Conservation (phyloP, 768 basidiomycete species). For the Podaxis sp. region DNA sequence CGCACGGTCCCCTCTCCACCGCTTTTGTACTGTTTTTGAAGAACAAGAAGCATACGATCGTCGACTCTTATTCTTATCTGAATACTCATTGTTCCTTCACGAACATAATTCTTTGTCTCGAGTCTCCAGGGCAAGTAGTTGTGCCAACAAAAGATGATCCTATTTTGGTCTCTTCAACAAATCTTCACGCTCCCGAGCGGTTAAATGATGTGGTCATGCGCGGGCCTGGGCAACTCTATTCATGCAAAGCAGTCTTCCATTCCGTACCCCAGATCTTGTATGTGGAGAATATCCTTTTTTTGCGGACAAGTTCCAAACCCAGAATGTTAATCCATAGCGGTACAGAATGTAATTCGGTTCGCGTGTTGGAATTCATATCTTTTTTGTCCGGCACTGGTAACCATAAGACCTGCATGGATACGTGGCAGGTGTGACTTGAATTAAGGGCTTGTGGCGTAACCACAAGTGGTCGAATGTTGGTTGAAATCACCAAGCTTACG, state of each 20-base stretch:
- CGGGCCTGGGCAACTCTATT: not conserved
- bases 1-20: not conserved
- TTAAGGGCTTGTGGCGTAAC: not conserved
- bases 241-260: not conserved
- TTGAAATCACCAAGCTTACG: not conserved
- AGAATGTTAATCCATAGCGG: not conserved
- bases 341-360: not conserved
- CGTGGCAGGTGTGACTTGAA: not conserved
- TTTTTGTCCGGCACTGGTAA: no score
- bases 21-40: not conserved
- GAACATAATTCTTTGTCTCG: conserved; percentile 1
- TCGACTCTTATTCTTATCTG: not conserved
- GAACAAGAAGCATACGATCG: not conserved
- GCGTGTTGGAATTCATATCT: no score
- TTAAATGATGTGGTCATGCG: not conserved
- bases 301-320: not conserved
- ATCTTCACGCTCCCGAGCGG: not conserved
- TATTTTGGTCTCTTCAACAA: not conserved
- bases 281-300: not conserved
- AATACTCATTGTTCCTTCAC: not conserved
- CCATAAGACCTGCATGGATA: no score
- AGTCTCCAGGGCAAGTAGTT: not conserved
- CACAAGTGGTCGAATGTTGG: not conserved
- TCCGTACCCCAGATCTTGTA: conserved; percentile 2
- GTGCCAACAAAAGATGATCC: not conserved